Base-by-base conservation (phyloP, 208 protist genomes). In the Porcisia hertigi region DNA sequence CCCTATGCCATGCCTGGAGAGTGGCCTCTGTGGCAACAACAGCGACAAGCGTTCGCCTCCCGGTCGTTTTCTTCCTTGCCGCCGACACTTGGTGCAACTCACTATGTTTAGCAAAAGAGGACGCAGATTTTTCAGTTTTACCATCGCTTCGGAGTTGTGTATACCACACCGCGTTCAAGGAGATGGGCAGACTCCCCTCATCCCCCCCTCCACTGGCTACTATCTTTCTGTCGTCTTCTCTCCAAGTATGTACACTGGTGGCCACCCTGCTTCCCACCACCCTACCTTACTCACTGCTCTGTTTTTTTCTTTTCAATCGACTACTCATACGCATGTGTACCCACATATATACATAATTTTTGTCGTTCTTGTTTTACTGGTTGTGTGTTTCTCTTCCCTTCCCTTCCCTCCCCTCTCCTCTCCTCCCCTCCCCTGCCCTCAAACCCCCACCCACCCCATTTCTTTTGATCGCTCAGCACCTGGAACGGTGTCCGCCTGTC, bases 291-390 rank as follows among this genome's bases (percentile, higher is more conserved):
- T 20, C 25, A 18, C 23, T 62, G 52, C 63, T 41, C 25, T 16
- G 34, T 75, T 71, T 74, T 73, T 73, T 30, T 18, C 39, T 64
- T 76, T 16, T 25, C 67, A 39, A 34, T 45, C 18, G 30, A 30
- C 30, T 30, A 30, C 30, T 30, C 30, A 30, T 30, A 30, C 30
- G 30, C 30, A 30, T 30, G 30, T 30, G 30, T 30, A 30, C 30
- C 30, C 30, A 30, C 30, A 30, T 30, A 30, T 30, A 30, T 30
- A 30, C 36, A 7, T 65, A 12, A n/a, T 62, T 43, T 64, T 6
- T n/a, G 14, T 25, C 30, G 0, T 8, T 39, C 7, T 43, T 65
- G 16, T 43, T 64, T 23, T 23, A 6, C 57, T 62, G 3, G 0
- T 11, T 36, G 1, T 39, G 18, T 39, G 34, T 75, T 18, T 75